These are phyloP conservation scores for Sorghum bicolor DNA, from an alignment of 176 grass and related monocot genomes.

Conservation along the genomic window Sorghum_bicolor_NCBIv3 NC_012878.2:47823501-47824000, in stretches of 20 bases:
- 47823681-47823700: background rate
- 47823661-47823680: background rate
- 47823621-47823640: background rate
- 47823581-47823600: background rate
- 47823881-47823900: background rate
- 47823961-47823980: background rate
- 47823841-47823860: too few species aligned
- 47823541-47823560: background rate
- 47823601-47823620: background rate
- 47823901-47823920: background rate
- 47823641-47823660: too few species aligned
- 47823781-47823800: background rate
- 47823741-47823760: background rate
- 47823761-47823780: background rate
- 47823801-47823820: background rate
- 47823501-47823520: too few species aligned
- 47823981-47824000: too few species aligned
- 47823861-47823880: background rate
- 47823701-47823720: background rate
- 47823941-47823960: background rate
- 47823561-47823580: background rate
- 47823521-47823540: background rate
- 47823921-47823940: background rate
- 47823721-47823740: background rate
- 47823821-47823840: too few species aligned